A percentile compares a stretch with the other conserved stretches of the same genome.
These are phyloP conservation scores for Alternaria ethzedia DNA, from an alignment of 2,329 filamentous ascomycete genomes.

Conservation along the genomic window DNA sequence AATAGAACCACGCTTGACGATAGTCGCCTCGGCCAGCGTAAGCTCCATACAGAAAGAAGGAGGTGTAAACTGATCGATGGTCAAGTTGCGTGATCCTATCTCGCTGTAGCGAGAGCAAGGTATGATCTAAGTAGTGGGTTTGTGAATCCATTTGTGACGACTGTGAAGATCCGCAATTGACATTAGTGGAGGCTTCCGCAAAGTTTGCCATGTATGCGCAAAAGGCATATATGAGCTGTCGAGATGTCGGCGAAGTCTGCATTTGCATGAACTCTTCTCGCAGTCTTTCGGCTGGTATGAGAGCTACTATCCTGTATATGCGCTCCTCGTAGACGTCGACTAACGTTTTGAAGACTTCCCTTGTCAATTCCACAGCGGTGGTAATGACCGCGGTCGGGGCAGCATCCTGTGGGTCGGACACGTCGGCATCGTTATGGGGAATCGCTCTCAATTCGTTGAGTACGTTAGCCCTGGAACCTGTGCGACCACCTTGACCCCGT, in stretches of 20 bases:
- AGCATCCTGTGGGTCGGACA: neutral
- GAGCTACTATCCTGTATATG: conserved; percentile 63
- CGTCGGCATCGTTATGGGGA: conserved; percentile 48
- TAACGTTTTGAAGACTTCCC: conserved; percentile 69
- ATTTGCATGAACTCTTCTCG: conserved; percentile 28
- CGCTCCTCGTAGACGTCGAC: conserved; percentile 72
- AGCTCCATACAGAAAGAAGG: conserved; percentile 78
- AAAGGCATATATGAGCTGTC: conserved; percentile 45
- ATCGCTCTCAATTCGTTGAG: conserved; percentile 75
- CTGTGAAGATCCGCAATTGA: neutral
- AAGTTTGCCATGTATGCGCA: conserved; percentile 47
- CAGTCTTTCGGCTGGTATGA: conserved; percentile 31
- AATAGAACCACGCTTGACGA: conserved; percentile 78
- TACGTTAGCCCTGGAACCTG: conserved; percentile 65
- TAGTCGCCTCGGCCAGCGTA: conserved; percentile 75
- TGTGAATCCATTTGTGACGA: neutral
- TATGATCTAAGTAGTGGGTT: conserved; percentile 25
- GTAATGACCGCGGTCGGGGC: neutral
- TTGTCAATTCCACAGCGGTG: neutral
- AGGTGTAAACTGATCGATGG: conserved; percentile 64
- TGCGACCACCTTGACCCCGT: conserved; percentile 13
- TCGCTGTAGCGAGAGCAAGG: conserved; percentile 26
- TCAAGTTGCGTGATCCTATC: conserved; percentile 27
- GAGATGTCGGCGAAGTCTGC: conserved; percentile 27
- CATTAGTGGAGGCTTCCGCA: conserved; percentile 19